phyloP scores from a whole-genome alignment of 176 grass and related monocot species.

The Rhynchospora pubera region DNA sequence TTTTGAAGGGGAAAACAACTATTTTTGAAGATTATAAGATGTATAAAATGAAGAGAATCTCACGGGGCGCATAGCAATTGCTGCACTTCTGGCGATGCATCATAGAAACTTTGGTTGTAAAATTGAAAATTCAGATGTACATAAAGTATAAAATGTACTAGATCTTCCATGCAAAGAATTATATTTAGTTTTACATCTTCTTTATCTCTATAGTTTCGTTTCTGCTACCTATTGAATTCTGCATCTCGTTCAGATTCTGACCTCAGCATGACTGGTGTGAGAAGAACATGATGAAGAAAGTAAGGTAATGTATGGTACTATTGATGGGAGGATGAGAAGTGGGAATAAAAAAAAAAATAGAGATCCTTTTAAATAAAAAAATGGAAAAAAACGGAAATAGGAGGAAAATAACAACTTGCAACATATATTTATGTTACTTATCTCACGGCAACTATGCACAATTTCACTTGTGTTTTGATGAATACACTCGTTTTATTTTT shows the following conservation, averaged over 20 bases:
- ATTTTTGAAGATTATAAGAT: neutral
- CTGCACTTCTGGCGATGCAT: neutral
- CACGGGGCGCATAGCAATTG: neutral
- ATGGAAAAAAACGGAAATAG: too few relatives aligned
- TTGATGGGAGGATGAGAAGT: neutral
- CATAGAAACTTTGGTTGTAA: neutral
- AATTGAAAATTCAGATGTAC: neutral
- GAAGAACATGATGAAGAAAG: too few relatives aligned
- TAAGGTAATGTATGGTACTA: too few relatives aligned
- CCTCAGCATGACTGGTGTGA: too few relatives aligned
- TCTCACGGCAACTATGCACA: too few relatives aligned
- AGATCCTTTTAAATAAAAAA: neutral
- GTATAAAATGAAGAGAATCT: neutral
- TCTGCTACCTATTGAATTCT: neutral
- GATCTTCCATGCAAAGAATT: neutral
- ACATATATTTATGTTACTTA: too few relatives aligned
- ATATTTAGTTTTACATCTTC: neutral
- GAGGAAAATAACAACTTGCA: too few relatives aligned
- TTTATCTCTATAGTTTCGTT: neutral
- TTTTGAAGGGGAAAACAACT: neutral
- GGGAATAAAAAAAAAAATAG: neutral
- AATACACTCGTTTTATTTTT: too few relatives aligned
- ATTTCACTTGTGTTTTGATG: too few relatives aligned
- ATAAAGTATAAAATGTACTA: neutral
- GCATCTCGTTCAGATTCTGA: neutral